These are phyloP conservation scores for Heterobasidion annosum DNA, from an alignment of 1,284 basidiomycete genomes.

Conservation along the genomic window DNA sequence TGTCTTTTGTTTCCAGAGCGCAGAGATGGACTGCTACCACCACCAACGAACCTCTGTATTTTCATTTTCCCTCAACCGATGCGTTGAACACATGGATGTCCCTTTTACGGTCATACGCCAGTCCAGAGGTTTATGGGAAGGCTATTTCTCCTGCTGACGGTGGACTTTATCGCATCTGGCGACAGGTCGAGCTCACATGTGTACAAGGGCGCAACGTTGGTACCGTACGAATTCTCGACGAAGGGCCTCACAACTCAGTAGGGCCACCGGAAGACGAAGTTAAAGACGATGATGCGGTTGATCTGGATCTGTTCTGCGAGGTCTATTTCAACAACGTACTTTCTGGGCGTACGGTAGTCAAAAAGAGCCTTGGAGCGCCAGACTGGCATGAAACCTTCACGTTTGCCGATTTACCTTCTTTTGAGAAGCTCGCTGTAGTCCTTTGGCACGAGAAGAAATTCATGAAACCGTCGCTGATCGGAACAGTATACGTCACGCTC, in stretches of 20 bases:
- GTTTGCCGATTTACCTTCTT: slow-evolving; percentile 67
- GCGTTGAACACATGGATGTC: slow-evolving; percentile 62
- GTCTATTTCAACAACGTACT: slow-evolving; percentile 53
- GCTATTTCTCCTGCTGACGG: slow-evolving; percentile 40
- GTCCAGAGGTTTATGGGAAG: slow-evolving; percentile 68
- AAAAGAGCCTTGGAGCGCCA: slow-evolving; percentile 52
- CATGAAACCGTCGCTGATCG: slow-evolving; percentile 45
- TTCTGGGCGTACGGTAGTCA: slow-evolving; percentile 63
- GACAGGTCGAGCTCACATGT: slow-evolving; percentile 64
- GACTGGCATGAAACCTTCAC: slow-evolving; percentile 75
- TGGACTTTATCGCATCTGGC: slow-evolving; percentile 78
- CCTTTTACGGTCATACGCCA: slow-evolving; percentile 66
- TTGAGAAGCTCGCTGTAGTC: slow-evolving; percentile 53
- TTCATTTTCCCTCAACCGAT: slow-evolving; percentile 55
- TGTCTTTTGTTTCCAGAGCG: slow-evolving; percentile 26
- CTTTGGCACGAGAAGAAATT: slow-evolving; percentile 61
- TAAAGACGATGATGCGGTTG: slow-evolving; percentile 38
- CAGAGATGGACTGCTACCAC: slow-evolving; percentile 51
- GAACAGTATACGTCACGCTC: slow-evolving; percentile 56
- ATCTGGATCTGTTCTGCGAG: slow-evolving; percentile 65
- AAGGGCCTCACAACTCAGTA: slow-evolving; percentile 7
- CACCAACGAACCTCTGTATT: slow-evolving; percentile 58
- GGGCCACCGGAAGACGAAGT: slow-evolving; percentile 8
- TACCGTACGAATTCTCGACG: slow-evolving; percentile 16
- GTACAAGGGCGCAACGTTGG: slow-evolving; percentile 66